Base-by-base conservation (phyloP, 352 stramenopile species). In the Phytophthora syringae region DNA sequence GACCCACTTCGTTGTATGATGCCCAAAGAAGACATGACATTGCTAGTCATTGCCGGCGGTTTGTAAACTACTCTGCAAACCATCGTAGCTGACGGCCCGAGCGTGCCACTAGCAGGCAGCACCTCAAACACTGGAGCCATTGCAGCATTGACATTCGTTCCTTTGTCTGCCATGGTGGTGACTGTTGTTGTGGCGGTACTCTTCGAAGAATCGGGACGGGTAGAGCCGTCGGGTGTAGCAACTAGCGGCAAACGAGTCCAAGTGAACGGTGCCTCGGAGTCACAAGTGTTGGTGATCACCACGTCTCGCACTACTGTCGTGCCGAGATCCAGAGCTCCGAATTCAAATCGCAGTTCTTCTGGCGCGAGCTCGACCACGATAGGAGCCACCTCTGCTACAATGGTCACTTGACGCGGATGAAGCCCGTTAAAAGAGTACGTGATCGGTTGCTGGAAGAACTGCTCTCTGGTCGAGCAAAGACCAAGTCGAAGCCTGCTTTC, bases 401-500 rank as follows among this genome's bases (percentile, higher is more conserved):
- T 62, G 0, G 74, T 89, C 7, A 97, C 61, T 43, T 97, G 94
- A n/a, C 93, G 84, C 5, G 66, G 80, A 69, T 98, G 88, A 7
- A 86, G 65, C 3, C 76, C 77, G 55, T 98, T 98, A 64, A 98
- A 84, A 4, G 84, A 87, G 45, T 90, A 95, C 20, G 86, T 87
- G 22, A 98, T 60, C 5, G 72, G 57, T 36, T 94, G 88, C 27
- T 96, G 86, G 45, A 95, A 92, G n/a, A 95, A 88, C n/a, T 93
- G 88, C 44, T 96, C 84, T 20, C 76, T 74, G 2, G 44, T 28
- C 0, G 86, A 96, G 10, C 58, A 80, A 40, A 98, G 1, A 84
- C 73, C 10, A 98, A 56, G 43, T 98, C 95, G 48, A 98, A 98
- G 0, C 95, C 94, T 10, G 85, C 93, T 18, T 89, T 75, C 0